phyloP scores from a whole-genome alignment of 2,329 filamentous ascomycete species.

The Aspergillus unguis region DNA sequence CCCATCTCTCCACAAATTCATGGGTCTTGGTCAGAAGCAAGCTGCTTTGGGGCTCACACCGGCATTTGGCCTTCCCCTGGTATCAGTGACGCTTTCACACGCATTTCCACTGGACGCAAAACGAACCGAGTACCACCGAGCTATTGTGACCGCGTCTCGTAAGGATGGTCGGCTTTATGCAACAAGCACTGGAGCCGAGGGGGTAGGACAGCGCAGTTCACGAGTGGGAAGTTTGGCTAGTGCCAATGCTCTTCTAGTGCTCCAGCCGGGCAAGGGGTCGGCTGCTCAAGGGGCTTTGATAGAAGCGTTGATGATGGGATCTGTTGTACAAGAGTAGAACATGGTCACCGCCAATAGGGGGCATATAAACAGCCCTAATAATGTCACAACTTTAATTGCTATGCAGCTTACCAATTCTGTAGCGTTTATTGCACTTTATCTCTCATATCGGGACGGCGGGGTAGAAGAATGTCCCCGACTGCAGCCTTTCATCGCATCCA shows the following conservation, averaged over 20 bases:
- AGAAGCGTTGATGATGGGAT: slow-evolving; percentile 75
- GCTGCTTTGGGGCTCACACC: slow-evolving; percentile 40
- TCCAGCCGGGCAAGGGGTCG: slow-evolving; percentile 48
- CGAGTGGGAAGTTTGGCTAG: slow-evolving; percentile 82
- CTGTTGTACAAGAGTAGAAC: slow-evolving; percentile 32
- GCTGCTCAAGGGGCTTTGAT: slow-evolving; percentile 67
- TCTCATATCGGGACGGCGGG: too few species aligned
- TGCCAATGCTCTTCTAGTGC: slow-evolving; percentile 79
- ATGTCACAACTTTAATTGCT: too few species aligned
- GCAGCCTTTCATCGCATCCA: too few species aligned
- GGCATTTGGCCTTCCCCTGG: slow-evolving; percentile 66
- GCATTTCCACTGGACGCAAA: slow-evolving; percentile 70
- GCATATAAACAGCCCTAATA: too few species aligned
- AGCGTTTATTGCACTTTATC: too few species aligned
- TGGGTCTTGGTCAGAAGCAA: slow-evolving; percentile 54
- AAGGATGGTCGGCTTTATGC: slow-evolving; percentile 68
- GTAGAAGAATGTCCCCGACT: too few species aligned
- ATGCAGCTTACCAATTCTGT: too few species aligned
- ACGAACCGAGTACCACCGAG: slow-evolving; percentile 88
- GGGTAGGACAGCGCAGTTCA: slow-evolving; percentile 70
- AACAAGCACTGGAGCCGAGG: slow-evolving; percentile 70
- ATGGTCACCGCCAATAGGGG: background rate
- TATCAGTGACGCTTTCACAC: slow-evolving; percentile 69
- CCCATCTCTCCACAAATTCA: slow-evolving; percentile 74
- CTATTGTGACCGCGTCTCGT: slow-evolving; percentile 61